These are phyloP conservation scores for Taxawa tesnikishii DNA, from an alignment of 2,329 filamentous ascomycete species.

Conservation along the genomic window DNA sequence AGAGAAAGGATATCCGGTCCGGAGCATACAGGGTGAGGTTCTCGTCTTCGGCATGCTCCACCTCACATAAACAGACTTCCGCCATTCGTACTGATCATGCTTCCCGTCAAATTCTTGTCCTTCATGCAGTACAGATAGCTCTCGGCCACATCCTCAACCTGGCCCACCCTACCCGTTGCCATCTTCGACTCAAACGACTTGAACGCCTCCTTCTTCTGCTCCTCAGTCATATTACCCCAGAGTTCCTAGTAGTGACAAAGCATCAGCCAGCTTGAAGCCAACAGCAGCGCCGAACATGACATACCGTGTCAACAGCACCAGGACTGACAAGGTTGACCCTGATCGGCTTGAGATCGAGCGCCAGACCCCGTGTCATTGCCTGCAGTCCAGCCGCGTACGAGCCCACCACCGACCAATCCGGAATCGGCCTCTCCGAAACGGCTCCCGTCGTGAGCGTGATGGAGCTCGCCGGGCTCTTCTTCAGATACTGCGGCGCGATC, in stretches of 20 bases:
- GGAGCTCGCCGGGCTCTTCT: constrained; percentile 28
- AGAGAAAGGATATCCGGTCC: no score
- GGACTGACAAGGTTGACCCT: constrained; percentile 51
- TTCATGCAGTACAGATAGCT: constrained; percentile 35
- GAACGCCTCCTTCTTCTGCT: constrained; percentile 15
- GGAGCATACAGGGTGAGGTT: no score
- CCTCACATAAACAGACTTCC: constrained; percentile 17
- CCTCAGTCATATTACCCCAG: constrained; percentile 22
- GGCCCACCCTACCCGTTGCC: constrained; percentile 23
- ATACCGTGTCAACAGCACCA: constrained; percentile 37
- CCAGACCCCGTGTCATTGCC: constrained; percentile 42
- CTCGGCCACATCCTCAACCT: constrained; percentile 32
- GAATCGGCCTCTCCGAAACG: constrained; percentile 37
- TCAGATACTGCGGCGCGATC: constrained; percentile 32
- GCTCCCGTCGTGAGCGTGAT: constrained; percentile 46
- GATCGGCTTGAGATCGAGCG: constrained; percentile 50
- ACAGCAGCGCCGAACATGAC: no score
- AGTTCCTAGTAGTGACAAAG: no score
- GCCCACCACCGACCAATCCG: constrained; percentile 38
- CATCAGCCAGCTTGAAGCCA: no score
- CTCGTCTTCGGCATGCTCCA: no score
- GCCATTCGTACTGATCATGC: constrained; percentile 30
- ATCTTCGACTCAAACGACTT: constrained; percentile 15
- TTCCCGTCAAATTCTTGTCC: constrained; percentile 34
- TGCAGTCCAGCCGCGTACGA: constrained; percentile 39